A percentile compares a stretch with the other conserved stretches of the same genome.
phyloP scores from a whole-genome alignment of 192 early-diverging fungal species.

The Chytriomyces confervae region DNA sequence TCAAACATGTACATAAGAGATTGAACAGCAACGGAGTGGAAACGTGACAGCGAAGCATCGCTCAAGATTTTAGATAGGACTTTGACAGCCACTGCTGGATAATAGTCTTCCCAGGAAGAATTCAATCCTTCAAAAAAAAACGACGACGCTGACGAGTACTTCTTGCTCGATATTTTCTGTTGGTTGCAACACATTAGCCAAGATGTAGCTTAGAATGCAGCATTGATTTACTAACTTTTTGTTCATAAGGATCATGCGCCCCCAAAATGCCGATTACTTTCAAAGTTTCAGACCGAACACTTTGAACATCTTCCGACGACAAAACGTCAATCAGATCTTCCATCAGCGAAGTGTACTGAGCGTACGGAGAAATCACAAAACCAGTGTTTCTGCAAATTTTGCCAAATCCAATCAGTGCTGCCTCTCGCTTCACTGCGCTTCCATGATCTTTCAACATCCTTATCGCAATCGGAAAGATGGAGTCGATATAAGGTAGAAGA shows the following conservation, averaged over 20 bases:
- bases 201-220: not conserved
- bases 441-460: slow-evolving; percentile 78
- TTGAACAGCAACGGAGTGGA: slow-evolving; percentile 75
- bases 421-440: slow-evolving; percentile 71
- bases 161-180: not conserved
- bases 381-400: slow-evolving; percentile 77
- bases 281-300: slow-evolving; percentile 73
- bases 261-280: slow-evolving; percentile 83
- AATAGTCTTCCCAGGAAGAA: slow-evolving; percentile 67
- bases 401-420: slow-evolving; percentile 76
- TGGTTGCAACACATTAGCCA: not conserved
- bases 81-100: slow-evolving; percentile 75
- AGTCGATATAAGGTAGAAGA: slow-evolving; percentile 68
- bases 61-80: slow-evolving; percentile 76
- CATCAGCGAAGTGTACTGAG: slow-evolving; percentile 76
- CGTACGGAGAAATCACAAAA: slow-evolving; percentile 82
- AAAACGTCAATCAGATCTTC: slow-evolving; percentile 71
- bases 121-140: not conserved
- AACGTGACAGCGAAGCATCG: slow-evolving; percentile 67
- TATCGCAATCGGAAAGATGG: slow-evolving; percentile 72
- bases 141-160: not conserved
- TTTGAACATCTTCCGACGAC: slow-evolving; percentile 69
- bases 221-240: slow-evolving; percentile 18
- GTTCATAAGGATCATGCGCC: slow-evolving; percentile 79
- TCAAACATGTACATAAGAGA: slow-evolving; percentile 84